Percentiles rank a stretch among this genome's conserved stretches.
phyloP scores from a whole-genome alignment of 2,329 filamentous ascomycete genomes.

The Xylariaceae sp. region DNA sequence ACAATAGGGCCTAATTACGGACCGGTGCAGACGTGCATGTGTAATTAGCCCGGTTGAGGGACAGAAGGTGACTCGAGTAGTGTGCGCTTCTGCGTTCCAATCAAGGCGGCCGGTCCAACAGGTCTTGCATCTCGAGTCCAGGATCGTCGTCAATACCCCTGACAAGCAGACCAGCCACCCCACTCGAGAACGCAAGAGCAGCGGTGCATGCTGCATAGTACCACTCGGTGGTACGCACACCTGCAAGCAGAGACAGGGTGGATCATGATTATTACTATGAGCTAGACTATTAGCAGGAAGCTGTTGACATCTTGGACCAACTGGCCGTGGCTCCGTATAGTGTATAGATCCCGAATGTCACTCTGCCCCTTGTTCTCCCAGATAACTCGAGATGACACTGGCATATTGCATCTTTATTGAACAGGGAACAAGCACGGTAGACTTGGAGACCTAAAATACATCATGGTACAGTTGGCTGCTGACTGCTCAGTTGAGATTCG shows the following conservation, averaged over 20 bases:
- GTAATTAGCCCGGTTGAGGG: conserved; percentile 31
- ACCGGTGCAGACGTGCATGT: conserved; percentile 32
- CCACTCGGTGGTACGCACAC: conserved; percentile 33
- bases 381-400: too few relatives aligned
- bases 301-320: too few relatives aligned
- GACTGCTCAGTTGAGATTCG: too few relatives aligned
- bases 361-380: too few relatives aligned
- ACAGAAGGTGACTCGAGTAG: conserved; percentile 27
- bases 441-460: too few relatives aligned
- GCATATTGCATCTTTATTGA: too few relatives aligned
- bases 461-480: too few relatives aligned
- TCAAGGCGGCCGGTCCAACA: conserved; percentile 35
- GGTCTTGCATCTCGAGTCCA: conserved; percentile 26
- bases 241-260: conserved; percentile 29
- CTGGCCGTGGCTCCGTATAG: too few relatives aligned
- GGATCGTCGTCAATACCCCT: conserved; percentile 24
- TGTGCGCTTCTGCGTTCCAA: conserved; percentile 50
- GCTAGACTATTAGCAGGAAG: too few relatives aligned
- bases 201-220: conserved; percentile 29
- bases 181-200: conserved; percentile 21
- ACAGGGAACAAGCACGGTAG: too few relatives aligned
- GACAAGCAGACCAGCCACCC: conserved; percentile 30
- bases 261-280: too few relatives aligned
- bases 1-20: conserved; percentile 33
- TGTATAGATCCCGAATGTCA: too few relatives aligned